phyloP scores from a whole-genome alignment of 2,329 filamentous ascomycete genomes.

The Plenodomus tracheiphilus region DNA sequence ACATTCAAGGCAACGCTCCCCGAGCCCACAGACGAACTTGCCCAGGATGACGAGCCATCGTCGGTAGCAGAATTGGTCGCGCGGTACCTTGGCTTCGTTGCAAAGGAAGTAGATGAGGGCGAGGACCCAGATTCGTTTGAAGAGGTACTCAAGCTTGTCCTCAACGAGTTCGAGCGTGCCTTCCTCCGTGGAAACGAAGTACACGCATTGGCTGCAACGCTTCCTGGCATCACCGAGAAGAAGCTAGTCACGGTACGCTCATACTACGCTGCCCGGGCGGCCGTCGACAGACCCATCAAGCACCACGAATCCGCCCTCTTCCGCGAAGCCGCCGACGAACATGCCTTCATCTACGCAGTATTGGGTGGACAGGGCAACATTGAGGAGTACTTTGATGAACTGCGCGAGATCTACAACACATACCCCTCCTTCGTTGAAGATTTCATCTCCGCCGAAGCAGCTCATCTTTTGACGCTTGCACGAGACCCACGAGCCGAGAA shows the following conservation, averaged over 20 bases:
- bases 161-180: slow-evolving; percentile 95
- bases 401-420: slow-evolving; percentile 86
- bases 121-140: slow-evolving; percentile 92
- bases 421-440: slow-evolving; percentile 91
- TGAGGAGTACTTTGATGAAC: slow-evolving; percentile 98
- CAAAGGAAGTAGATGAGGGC: slow-evolving; percentile 85
- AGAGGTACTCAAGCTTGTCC: slow-evolving; percentile 86
- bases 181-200: slow-evolving; percentile 96
- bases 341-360: slow-evolving; percentile 86
- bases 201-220: slow-evolving; percentile 80
- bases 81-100: slow-evolving; percentile 88
- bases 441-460: slow-evolving; percentile 77
- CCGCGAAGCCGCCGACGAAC: slow-evolving; percentile 80
- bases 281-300: slow-evolving; percentile 82
- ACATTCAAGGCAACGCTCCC: slow-evolving; percentile 84
- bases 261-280: slow-evolving; percentile 88
- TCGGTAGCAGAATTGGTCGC: slow-evolving; percentile 91
- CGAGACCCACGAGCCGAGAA: slow-evolving; percentile 87
- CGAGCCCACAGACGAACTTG: slow-evolving; percentile 91
- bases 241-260: slow-evolving; percentile 86
- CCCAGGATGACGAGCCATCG: slow-evolving; percentile 98
- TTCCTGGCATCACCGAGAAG: slow-evolving; percentile 91
- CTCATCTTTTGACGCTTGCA: slow-evolving; percentile 83
- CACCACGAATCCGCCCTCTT: slow-evolving; percentile 92
- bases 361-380: slow-evolving; percentile 99